A percentile compares a stretch with the other conserved stretches of the same genome.
phyloP scores from a whole-genome alignment of 495 filamentous ascomycete species.

The Talaromyces proteolyticus region DNA sequence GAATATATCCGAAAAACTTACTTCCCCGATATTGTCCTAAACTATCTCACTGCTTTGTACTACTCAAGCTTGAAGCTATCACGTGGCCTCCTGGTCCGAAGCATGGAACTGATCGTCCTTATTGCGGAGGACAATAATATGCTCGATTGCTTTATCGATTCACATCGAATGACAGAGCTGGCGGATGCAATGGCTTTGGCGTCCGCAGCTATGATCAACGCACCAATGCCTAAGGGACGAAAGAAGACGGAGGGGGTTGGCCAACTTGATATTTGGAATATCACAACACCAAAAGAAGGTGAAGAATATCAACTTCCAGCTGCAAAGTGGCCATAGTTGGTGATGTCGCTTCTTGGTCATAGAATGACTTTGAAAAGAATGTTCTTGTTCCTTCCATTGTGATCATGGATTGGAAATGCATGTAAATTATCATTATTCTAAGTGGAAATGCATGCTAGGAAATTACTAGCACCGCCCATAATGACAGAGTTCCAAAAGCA shows the following conservation, averaged over 20 bases:
- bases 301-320: background rate
- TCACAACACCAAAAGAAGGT: constrained; percentile 22
- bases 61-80: constrained; percentile 58
- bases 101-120: constrained; percentile 69
- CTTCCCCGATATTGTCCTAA: constrained; percentile 74
- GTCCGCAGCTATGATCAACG: constrained; percentile 67
- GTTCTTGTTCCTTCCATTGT: no score
- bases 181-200: constrained; percentile 66
- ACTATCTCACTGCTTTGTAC: constrained; percentile 71
- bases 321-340: background rate
- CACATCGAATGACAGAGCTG: constrained; percentile 70
- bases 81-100: constrained; percentile 61
- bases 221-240: constrained; percentile 22
- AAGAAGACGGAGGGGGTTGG: constrained; percentile 30
- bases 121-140: constrained; percentile 61
- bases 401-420: no score
- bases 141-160: constrained; percentile 55
- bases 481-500: background rate
- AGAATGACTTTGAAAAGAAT: no score
- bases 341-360: no score
- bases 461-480: no score
- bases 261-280: constrained; percentile 43
- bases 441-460: no score
- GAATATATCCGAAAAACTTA: constrained; percentile 62
- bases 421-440: no score